Conservation (phyloP, 352 stramenopile species). For the Salisapilia sapeloensis region DNA sequence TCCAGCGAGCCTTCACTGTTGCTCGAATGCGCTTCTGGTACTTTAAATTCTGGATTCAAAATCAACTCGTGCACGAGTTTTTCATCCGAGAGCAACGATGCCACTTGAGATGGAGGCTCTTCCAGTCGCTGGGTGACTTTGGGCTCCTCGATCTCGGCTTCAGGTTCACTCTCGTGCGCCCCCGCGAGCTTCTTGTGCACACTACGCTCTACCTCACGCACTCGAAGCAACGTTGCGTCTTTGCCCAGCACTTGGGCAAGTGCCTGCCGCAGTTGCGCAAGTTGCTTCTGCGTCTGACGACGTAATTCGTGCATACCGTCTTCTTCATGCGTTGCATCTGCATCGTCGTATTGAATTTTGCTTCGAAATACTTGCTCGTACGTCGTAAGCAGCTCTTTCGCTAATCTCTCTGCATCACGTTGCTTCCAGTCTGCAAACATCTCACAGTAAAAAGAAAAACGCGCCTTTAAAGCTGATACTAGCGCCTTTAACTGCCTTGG, state of each 20-base stretch:
- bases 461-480: conserved; percentile 20
- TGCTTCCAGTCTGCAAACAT: conserved; percentile 49
- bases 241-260: conserved; percentile 37
- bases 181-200: conserved; percentile 4
- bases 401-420: conserved; percentile 30
- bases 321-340: conserved; percentile 10
- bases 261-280: conserved; percentile 28
- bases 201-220: conserved; percentile 14
- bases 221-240: conserved; percentile 13
- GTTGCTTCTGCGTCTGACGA: conserved; percentile 36
- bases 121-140: neutral
- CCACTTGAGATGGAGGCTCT: conserved; percentile 10
- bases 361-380: conserved; percentile 32
- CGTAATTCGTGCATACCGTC: conserved; percentile 38
- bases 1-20: conserved; percentile 10
- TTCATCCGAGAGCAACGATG: conserved; percentile 30
- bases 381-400: conserved; percentile 24
- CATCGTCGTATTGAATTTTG: conserved; percentile 19
- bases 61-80: conserved; percentile 57
- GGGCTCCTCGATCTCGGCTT: conserved; percentile 3
- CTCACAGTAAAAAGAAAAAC: conserved; percentile 53
- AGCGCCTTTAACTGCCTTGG: conserved; percentile 16
- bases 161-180: conserved; percentile 3
- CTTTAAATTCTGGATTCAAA: conserved; percentile 40
- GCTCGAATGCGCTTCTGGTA: conserved; percentile 4